Conservation (phyloP, 805 yeast species). For the Komagataella populi region DNA sequence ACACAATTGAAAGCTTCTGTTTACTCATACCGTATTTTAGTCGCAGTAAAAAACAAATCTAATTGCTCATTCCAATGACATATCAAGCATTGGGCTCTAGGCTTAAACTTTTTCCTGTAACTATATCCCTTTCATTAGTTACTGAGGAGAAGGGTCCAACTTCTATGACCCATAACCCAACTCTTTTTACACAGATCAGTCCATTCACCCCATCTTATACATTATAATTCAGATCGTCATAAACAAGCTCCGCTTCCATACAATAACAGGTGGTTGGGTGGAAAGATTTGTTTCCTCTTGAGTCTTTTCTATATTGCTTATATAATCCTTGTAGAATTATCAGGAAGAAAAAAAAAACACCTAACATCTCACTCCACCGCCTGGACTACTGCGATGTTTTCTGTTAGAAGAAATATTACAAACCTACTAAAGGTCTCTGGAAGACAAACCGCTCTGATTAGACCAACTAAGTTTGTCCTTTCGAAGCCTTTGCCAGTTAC, state of each 20-base stretch:
- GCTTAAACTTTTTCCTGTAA: not conserved
- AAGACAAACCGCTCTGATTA: not conserved
- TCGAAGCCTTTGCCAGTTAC: not conserved
- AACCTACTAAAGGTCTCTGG: not conserved
- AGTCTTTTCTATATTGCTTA: too few species aligned
- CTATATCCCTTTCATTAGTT: not conserved
- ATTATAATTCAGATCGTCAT: not conserved
- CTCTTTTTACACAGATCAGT: not conserved
- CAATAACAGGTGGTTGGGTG: too few species aligned
- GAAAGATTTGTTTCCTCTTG: too few species aligned
- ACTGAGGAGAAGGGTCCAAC: not conserved
- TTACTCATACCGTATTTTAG: not conserved
- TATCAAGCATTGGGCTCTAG: not conserved
- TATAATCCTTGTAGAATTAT: not conserved
- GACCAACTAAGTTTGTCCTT: not conserved
- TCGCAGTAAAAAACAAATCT: not conserved
- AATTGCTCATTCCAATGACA: not conserved
- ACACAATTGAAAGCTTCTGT: not conserved
- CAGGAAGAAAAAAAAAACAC: not conserved
- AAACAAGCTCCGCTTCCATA: too few species aligned
- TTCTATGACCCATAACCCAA: not conserved
- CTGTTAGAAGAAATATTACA: not conserved
- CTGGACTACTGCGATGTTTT: not conserved
- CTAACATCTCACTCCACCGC: not conserved
- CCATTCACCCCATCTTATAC: not conserved